phyloP scores from a whole-genome alignment of 2,329 filamentous ascomycete species.

The Cladosporium colombiae region DNA sequence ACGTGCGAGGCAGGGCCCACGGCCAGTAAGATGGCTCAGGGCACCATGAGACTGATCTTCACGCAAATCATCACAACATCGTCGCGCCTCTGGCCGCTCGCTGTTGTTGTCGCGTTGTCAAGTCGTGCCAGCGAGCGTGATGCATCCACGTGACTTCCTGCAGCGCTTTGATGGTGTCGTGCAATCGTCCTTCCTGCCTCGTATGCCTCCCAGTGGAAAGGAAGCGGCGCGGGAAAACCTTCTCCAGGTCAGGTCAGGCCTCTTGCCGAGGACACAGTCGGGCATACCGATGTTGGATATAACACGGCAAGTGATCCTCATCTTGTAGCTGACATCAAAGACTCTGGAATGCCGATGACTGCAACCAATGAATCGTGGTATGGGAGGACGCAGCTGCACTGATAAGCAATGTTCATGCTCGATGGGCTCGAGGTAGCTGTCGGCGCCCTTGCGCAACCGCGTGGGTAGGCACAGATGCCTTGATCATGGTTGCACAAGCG shows the following conservation, averaged over 20 bases:
- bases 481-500: not conserved
- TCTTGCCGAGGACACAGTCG: not conserved
- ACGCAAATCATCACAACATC: not conserved
- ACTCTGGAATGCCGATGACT: not conserved
- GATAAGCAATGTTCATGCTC: not conserved
- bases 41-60: not conserved
- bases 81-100: not conserved
- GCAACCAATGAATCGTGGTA: not conserved
- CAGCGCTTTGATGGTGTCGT: not conserved
- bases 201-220: not conserved
- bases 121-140: not conserved
- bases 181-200: not conserved
- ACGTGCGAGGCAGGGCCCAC: not conserved
- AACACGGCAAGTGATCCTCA: not conserved
- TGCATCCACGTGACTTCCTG: not conserved
- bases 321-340: not conserved
- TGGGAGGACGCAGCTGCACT: not conserved
- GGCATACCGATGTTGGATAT: not conserved
- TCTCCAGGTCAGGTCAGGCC: not conserved
- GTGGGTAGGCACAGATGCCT: not conserved
- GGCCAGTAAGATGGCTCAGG: not conserved
- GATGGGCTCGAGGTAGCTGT: not conserved
- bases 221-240: not conserved
- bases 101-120: not conserved
- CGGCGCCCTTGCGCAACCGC: slow-evolving; percentile 4